Percentiles rank a stretch among this genome's conserved stretches.
Evolutionary conservation across 164 flowering plant species (phyloP).

Genomic region (Tetrastigma voinierianum): DNA sequence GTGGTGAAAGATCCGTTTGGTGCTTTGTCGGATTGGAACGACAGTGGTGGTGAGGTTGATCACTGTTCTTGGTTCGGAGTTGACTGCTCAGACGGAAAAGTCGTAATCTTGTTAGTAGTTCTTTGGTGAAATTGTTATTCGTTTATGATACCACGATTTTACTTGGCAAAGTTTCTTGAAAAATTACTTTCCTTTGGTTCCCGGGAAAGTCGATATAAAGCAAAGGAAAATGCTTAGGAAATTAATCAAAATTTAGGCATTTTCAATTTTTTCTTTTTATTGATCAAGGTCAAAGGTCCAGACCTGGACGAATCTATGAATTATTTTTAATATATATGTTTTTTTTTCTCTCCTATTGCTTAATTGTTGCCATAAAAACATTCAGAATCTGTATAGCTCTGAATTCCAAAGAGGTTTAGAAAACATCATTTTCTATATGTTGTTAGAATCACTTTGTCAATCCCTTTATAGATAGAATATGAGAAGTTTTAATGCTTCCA

Average conservation of each 20-base stretch:
- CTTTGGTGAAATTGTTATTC: not conserved
- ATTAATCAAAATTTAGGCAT: not conserved
- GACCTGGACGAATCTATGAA: no score
- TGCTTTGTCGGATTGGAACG: slow-evolving; percentile 43
- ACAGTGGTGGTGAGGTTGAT: slow-evolving; percentile 24
- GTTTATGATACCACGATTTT: no score
- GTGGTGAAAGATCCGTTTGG: slow-evolving; percentile 48
- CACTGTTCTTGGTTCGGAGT: slow-evolving; percentile 65
- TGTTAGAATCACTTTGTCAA: no score
- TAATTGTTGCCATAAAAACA: no score
- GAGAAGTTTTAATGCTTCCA: no score
- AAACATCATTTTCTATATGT: no score
- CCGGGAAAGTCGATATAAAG: not conserved
- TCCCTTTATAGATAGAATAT: no score
- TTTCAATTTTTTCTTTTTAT: not conserved
- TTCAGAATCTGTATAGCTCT: no score
- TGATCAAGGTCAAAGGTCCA: not conserved
- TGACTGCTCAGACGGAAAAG: slow-evolving; percentile 47
- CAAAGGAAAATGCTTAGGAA: not conserved
- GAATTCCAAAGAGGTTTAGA: no score
- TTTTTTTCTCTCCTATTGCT: no score
- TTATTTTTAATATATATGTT: no score
- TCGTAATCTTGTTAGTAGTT: slow-evolving; percentile 45
- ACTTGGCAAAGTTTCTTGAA: no score
- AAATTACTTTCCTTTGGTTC: not conserved